Percentiles rank a stretch among this genome's conserved stretches.
Conservation (phyloP, 805 yeast species). For the Starmerella ratchasimensis region DNA sequence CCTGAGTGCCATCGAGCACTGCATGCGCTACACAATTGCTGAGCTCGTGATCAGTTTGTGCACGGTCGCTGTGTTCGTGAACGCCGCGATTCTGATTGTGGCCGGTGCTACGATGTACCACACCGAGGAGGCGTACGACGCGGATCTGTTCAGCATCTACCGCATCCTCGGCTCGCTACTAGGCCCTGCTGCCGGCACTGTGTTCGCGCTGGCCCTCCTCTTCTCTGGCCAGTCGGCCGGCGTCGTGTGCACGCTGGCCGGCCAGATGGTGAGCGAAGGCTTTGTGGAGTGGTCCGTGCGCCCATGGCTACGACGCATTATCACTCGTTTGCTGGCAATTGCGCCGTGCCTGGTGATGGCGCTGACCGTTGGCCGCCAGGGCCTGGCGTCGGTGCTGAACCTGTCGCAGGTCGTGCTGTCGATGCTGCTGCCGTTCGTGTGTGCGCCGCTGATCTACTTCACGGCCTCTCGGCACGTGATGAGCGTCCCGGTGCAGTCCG, state of each 20-base stretch:
- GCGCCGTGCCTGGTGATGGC: slow-evolving; percentile 74
- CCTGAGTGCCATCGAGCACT: slow-evolving; percentile 61
- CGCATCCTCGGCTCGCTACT: slow-evolving; percentile 53
- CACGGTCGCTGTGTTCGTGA: slow-evolving; percentile 83
- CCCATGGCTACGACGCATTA: slow-evolving; percentile 67
- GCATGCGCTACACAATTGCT: slow-evolving; percentile 66
- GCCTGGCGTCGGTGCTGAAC: slow-evolving; percentile 56
- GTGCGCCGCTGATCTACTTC: slow-evolving; percentile 76
- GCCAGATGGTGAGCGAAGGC: slow-evolving; percentile 89
- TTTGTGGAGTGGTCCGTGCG: slow-evolving; percentile 65
- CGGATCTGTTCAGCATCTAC: slow-evolving; percentile 73
- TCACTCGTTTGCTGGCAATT: slow-evolving; percentile 73
- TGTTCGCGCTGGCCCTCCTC: slow-evolving; percentile 76
- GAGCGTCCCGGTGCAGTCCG: slow-evolving; percentile 30
- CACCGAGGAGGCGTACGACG: slow-evolving; percentile 53
- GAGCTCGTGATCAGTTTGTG: slow-evolving; percentile 72
- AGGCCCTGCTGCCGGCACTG: slow-evolving; percentile 74
- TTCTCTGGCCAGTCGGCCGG: slow-evolving; percentile 95
- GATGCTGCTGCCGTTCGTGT: slow-evolving; percentile 67
- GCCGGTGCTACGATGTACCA: slow-evolving; percentile 74
- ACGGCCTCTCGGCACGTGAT: slow-evolving; percentile 56
- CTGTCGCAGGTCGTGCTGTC: slow-evolving; percentile 74
- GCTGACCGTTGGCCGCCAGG: slow-evolving; percentile 61
- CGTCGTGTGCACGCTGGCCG: slow-evolving; percentile 83
- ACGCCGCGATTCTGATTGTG: slow-evolving; percentile 76